Percentiles rank a stretch among this genome's conserved stretches.
Evolutionary conservation across 495 filamentous ascomycete species (phyloP).

Genomic region (Oidiodendron maius): DNA sequence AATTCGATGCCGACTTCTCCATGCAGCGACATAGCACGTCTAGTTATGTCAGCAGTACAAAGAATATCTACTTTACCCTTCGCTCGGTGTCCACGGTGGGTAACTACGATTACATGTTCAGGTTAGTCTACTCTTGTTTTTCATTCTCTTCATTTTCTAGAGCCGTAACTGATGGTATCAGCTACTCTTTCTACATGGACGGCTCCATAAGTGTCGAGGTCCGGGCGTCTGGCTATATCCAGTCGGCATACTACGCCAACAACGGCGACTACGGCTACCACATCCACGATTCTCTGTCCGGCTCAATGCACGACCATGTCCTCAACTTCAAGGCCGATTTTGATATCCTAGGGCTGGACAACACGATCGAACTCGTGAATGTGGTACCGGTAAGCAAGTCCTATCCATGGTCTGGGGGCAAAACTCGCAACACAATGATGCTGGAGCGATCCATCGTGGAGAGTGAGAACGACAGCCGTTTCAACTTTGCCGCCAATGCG

Average conservation of each 20-base stretch:
- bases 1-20: conserved; percentile 36
- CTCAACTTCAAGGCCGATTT: conserved; percentile 54
- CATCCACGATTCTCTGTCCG: conserved; percentile 44
- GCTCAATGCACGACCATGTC: conserved; percentile 55
- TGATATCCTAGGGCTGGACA: conserved; percentile 43
- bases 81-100: conserved; percentile 41
- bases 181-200: conserved; percentile 48
- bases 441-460: conserved; percentile 37
- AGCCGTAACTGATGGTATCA: no score
- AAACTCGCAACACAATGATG: conserved; percentile 46
- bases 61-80: conserved; percentile 39
- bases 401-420: conserved; percentile 39
- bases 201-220: conserved; percentile 47
- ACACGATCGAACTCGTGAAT: conserved; percentile 38
- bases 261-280: conserved; percentile 49
- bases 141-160: no score
- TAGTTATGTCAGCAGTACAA: conserved; percentile 30
- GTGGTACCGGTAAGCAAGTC: conserved; percentile 30
- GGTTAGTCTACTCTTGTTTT: no score
- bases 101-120: conserved; percentile 42
- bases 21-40: conserved; percentile 35
- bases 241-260: conserved; percentile 42
- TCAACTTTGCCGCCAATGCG: conserved; percentile 46
- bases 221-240: conserved; percentile 50
- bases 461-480: conserved; percentile 28